Percentiles rank a stretch among this genome's conserved stretches.
phyloP scores from a whole-genome alignment of 345 rosid genomes.

The Lumnitzera racemosa region DNA sequence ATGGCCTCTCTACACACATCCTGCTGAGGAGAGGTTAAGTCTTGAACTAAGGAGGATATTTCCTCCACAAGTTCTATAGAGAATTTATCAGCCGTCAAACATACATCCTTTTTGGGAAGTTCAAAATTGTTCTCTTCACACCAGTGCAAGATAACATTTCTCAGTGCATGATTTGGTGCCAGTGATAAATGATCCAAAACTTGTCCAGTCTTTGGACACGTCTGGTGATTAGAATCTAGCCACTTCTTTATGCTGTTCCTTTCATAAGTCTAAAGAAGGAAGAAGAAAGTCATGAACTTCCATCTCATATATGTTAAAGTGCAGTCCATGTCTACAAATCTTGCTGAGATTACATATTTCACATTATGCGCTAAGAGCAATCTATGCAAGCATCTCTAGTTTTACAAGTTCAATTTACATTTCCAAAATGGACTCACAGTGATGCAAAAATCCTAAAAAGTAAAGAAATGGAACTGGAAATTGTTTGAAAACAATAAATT shows the following conservation, averaged over 20 bases:
- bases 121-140: constrained; percentile 41
- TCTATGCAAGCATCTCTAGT: too few species aligned
- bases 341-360: too few species aligned
- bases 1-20: constrained; percentile 28
- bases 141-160: constrained; percentile 53
- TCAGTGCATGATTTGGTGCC: constrained; percentile 51
- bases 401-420: too few species aligned
- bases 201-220: constrained; percentile 65
- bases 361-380: too few species aligned
- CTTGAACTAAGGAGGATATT: constrained; percentile 29
- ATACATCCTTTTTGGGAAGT: constrained; percentile 34
- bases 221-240: constrained; percentile 44
- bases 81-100: constrained; percentile 11
- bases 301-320: background rate
- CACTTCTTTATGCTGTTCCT: constrained; percentile 49
- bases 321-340: background rate
- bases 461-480: background rate
- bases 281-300: constrained; percentile 8
- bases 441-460: background rate
- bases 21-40: constrained; percentile 24
- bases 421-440: too few species aligned
- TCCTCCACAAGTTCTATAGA: constrained; percentile 29
- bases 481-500: background rate
- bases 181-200: constrained; percentile 33
- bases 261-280: constrained; percentile 40